These are phyloP conservation scores for Dictyostelium brefeldianum DNA, from an alignment of 78 protist species.

Conservation along the genomic window DNA sequence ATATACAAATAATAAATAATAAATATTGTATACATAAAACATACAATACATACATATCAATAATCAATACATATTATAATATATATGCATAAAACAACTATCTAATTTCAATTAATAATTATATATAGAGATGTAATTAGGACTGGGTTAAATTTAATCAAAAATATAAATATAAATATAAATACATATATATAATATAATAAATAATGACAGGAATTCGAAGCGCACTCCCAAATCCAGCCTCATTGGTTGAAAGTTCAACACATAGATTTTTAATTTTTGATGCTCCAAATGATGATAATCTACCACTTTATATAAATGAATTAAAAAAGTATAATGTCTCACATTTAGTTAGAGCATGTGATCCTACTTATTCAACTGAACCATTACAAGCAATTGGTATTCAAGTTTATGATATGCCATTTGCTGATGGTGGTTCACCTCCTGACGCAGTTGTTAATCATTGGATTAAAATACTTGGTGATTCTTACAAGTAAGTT, in stretches of 20 bases:
- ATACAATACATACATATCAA: too few species aligned
- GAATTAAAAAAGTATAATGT: constrained; percentile 79
- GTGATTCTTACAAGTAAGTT: constrained; percentile 47
- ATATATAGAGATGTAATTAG: constrained; percentile 18
- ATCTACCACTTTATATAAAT: constrained; percentile 79
- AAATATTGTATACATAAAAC: too few species aligned
- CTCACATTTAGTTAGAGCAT: constrained; percentile 85
- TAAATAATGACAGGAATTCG: constrained; percentile 65
- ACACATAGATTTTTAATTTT: constrained; percentile 83
- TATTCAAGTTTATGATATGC: constrained; percentile 84
- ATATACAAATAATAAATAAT: too few species aligned
- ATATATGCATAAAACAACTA: too few species aligned
- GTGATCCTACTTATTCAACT: constrained; percentile 86
- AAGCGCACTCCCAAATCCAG: constrained; percentile 83
- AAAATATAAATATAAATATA: too few species aligned
- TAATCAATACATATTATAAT: background rate
- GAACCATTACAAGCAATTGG: constrained; percentile 49
- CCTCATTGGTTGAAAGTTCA: constrained; percentile 76
- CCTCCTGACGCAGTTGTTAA: constrained; percentile 80
- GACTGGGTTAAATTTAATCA: background rate
- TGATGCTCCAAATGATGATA: constrained; percentile 86
- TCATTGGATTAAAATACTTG: constrained; percentile 59
- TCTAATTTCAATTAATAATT: too few species aligned
- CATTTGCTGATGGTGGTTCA: constrained; percentile 84
- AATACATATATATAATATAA: too few species aligned